Base-by-base conservation (phyloP, 768 basidiomycete species). In the Psilocybe azurescens region DNA sequence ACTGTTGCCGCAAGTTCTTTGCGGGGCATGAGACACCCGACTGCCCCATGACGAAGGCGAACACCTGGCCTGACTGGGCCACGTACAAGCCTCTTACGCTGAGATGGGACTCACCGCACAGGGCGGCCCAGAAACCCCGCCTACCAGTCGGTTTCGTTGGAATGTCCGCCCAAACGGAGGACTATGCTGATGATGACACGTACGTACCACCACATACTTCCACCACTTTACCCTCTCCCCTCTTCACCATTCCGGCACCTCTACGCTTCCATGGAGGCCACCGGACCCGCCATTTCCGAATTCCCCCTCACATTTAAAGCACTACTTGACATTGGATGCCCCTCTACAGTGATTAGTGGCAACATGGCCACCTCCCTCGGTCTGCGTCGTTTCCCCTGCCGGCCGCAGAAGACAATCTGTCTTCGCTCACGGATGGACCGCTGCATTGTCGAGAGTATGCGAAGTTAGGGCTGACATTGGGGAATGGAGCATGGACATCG, bases 401-500 rank as follows among this genome's bases (percentile, higher is more conserved):
- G 4, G 24, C 29, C 48, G n/a, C 49, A 28, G 69, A 71, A 56
- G 62, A 69, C 36, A 70, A 71, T 33, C 59, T 70, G 2, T 60
- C 44, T 3, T 69, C 69, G 9, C 53, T 68, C 2, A 60, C 59
- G 0, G 49, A 62, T 3, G 50, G 48, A 14, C 66, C 64, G 9
- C 29, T 68, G 49, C 38, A 36, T 4, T 65, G 70, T 18, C 46
- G 18, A 8, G 67, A 73, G 32, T 73, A 60, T 57, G 68, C 70
- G 38, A 65, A 63, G 55, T n/a, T 72, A n/a, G n/a, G n/a, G n/a
- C n/a, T n/a, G n/a, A n/a, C n/a, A n/a, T n/a, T n/a, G n/a, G n/a
- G n/a, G n/a, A 56, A 64, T 8, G 68, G 68, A 44, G 39, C 39
- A 9, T 72, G 71, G 71, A 57, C n/a, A n/a, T n/a, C n/a, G n/a